Evolutionary conservation across 352 stramenopile species (phyloP), one percentile per base, ranked within the genome.

Genomic region (Peronospora farinosa): DNA sequence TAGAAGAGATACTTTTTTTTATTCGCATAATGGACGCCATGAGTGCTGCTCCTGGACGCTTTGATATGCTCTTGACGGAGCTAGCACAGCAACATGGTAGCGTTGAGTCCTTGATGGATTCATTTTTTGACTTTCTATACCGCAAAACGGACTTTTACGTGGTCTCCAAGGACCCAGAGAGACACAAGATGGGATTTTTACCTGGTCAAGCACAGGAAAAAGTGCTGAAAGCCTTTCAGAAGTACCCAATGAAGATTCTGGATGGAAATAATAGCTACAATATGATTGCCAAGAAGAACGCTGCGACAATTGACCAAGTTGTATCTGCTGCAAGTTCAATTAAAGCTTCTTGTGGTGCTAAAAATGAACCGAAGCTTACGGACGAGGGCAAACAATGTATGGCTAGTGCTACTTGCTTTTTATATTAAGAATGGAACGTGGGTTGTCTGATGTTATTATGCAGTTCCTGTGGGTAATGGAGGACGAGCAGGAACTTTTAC

Each of bases 91-190:
- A 97, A 63, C 77, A 94, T 21, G 68, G 82, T 28, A 88, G 93
- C 32, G 98, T 99, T 56, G 95, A 99, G 59, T 86, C 88, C 16
- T 69, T 99, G 32, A 75, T 99, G 49, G 90, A 98, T 57, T 95
- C 87, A 15, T 93, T 98, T 53, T n/a, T 99, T 61, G 95, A 90
- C 31, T 98, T 98, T 51, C 63, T 99, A 47, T 79, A 96, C 51
- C 91, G 96, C 32, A 98, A 98, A 62, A 98, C 96, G 12, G 96
- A 99, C 74, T 98, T 98, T 65, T 98, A 98, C 72, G 74, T 74
- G 17, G 72, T 87, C 40, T 69, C 76, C 30, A 58, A 53, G 23
- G 68, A 89, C 48, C 78, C 78, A 2, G 54, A 11, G 28, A 51
- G 27, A 11, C 57, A 65, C 32, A 65, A 65, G 38, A 88, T 88